Percentiles rank a stretch among this genome's conserved stretches.
Evolutionary conservation across 2,329 filamentous ascomycete species (phyloP).

Genomic region (Fusarium sp.): DNA sequence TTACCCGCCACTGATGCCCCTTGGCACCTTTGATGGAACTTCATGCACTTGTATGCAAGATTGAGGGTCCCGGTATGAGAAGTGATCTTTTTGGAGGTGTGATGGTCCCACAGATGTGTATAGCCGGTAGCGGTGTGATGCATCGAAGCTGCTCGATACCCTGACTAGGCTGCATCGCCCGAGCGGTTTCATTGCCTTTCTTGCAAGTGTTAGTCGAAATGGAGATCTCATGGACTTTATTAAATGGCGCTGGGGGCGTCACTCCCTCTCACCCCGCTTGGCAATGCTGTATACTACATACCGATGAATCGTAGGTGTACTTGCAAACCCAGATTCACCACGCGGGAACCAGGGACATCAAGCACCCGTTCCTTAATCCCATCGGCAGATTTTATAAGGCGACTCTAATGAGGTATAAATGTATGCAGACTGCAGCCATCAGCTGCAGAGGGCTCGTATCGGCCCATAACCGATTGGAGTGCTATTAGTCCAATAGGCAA

Average conservation of each 20-base stretch:
- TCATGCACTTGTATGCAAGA: background rate
- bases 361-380: too few relatives aligned
- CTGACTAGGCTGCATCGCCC: background rate
- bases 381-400: too few relatives aligned
- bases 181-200: background rate
- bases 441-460: too few relatives aligned
- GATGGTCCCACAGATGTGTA: background rate
- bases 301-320: background rate
- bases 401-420: too few relatives aligned
- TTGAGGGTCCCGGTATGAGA: rapidly evolving
- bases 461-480: background rate
- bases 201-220: rapidly evolving
- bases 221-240: rapidly evolving
- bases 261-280: too few relatives aligned
- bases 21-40: background rate
- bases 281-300: background rate
- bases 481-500: background rate
- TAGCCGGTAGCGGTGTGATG: background rate
- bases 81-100: too few relatives aligned
- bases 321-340: background rate
- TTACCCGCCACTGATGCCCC: background rate
- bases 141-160: background rate
- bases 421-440: background rate
- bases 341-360: background rate
- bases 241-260: background rate